phyloP scores from a whole-genome alignment of 2,329 filamentous ascomycete species.

The Setomelanomma holmii region DNA sequence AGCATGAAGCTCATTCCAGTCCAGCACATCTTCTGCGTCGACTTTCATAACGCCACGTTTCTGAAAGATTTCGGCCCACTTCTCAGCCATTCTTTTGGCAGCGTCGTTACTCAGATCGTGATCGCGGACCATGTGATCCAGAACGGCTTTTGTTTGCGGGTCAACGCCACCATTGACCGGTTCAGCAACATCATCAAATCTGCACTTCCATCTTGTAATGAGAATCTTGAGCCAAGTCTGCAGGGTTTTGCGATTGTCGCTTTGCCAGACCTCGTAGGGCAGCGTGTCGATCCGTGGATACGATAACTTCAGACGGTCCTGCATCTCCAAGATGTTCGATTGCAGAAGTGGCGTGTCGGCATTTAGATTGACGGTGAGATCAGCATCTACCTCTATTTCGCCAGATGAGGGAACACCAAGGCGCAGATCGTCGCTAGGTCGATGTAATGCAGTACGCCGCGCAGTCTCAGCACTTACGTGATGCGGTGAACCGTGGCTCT shows the following conservation, averaged over 20 bases:
- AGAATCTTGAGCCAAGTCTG: constrained; percentile 40
- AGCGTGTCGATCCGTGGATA: constrained; percentile 36
- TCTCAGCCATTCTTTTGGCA: constrained; percentile 32
- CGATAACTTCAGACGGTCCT: constrained; percentile 23
- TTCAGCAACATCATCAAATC: constrained; percentile 20
- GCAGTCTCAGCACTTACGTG: background rate
- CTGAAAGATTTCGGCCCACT: constrained; percentile 27
- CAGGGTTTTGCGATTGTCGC: constrained; percentile 22
- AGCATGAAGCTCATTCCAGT: constrained; percentile 27
- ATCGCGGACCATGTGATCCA: constrained; percentile 32
- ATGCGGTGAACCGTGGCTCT: no score
- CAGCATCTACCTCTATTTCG: constrained; percentile 23
- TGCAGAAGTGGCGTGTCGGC: constrained; percentile 22
- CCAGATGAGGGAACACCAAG: constrained; percentile 15
- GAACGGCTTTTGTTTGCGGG: constrained; percentile 16
- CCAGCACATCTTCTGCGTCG: constrained; percentile 13
- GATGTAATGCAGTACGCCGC: background rate
- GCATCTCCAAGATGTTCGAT: constrained; percentile 25
- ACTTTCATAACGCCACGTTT: constrained; percentile 4
- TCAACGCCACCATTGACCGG: constrained; percentile 6
- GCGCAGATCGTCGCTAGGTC: constrained; percentile 14
- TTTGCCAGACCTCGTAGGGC: constrained; percentile 34
- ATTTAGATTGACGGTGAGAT: constrained; percentile 25
- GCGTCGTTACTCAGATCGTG: constrained; percentile 32
- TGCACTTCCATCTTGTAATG: constrained; percentile 27